These are phyloP conservation scores for Penicillium sumatraense DNA, from an alignment of 2,329 filamentous ascomycete species.

Conservation along the genomic window DNA sequence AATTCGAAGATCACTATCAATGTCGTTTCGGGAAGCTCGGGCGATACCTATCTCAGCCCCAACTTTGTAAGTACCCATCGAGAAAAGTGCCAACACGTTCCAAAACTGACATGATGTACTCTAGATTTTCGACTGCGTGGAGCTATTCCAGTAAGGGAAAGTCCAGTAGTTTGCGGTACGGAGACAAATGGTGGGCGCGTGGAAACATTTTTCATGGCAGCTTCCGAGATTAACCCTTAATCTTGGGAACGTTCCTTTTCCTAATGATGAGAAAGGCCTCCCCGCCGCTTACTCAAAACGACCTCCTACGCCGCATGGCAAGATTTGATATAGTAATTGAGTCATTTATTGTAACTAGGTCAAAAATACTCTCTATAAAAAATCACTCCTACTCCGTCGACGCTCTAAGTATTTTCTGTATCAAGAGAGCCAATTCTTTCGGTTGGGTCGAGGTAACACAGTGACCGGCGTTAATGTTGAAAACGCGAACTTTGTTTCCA, in stretches of 20 bases:
- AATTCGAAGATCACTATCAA: slow-evolving; percentile 56
- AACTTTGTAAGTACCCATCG: slow-evolving; percentile 48
- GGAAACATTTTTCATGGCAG: too few species aligned
- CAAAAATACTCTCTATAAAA: too few species aligned
- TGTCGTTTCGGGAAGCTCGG: slow-evolving; percentile 63
- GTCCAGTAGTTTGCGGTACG: too few species aligned
- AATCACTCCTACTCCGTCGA: too few species aligned
- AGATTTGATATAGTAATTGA: too few species aligned
- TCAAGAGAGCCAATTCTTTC: neutral
- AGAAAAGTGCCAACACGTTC: neutral
- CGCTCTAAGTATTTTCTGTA: neutral
- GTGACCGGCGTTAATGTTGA: neutral
- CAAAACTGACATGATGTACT: neutral
- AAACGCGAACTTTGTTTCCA: neutral
- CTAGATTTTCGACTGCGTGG: slow-evolving; percentile 37
- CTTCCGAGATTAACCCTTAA: too few species aligned
- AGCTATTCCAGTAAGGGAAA: slow-evolving; percentile 33
- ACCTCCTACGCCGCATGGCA: too few species aligned
- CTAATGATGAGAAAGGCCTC: too few species aligned
- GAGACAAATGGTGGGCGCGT: too few species aligned
- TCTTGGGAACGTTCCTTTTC: too few species aligned
- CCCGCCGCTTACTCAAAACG: too few species aligned
- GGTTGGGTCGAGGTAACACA: neutral
- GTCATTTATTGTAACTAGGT: too few species aligned
- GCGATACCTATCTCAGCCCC: slow-evolving; percentile 60